phyloP scores from a whole-genome alignment of 108 stramenopile species.

The Stephanodiscus minutulus region DNA sequence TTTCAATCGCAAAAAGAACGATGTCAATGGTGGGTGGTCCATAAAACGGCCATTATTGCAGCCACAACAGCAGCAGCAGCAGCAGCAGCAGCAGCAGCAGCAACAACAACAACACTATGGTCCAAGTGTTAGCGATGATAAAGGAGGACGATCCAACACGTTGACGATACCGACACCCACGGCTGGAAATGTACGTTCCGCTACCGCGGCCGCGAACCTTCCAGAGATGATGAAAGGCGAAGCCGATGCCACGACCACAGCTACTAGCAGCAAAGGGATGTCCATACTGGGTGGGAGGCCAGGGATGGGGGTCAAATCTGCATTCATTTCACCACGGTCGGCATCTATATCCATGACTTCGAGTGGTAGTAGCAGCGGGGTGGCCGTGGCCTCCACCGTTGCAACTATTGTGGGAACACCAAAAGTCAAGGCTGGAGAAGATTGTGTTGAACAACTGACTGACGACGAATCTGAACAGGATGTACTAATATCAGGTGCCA shows the following conservation, averaged over 20 bases:
- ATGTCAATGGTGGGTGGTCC: not conserved
- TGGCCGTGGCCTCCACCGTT: conserved; percentile 11
- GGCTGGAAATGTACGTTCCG: not conserved
- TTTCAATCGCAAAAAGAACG: no score
- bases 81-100: conserved; percentile 6
- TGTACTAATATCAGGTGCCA: conserved; percentile 42
- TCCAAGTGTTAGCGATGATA: no score
- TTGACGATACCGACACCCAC: not conserved
- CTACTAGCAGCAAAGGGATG: conserved; percentile 3
- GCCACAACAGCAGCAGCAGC: not conserved
- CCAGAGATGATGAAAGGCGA: conserved; percentile 1
- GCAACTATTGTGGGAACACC: conserved; percentile 3
- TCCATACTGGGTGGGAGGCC: no score
- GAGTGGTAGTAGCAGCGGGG: not conserved
- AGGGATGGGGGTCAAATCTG: conserved; percentile 24
- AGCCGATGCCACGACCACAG: not conserved
- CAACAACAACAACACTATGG: no score
- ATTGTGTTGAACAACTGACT: conserved; percentile 29
- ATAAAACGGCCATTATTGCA: no score
- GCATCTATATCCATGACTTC: not conserved
- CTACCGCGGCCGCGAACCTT: not conserved
- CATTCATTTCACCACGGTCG: conserved; percentile 10
- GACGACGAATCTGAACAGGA: conserved; percentile 39
- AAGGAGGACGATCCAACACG: not conserved
- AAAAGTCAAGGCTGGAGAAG: conserved; percentile 1